phyloP scores from a whole-genome alignment of 2,329 filamentous ascomycete genomes.

The Colletotrichum cereale region DNA sequence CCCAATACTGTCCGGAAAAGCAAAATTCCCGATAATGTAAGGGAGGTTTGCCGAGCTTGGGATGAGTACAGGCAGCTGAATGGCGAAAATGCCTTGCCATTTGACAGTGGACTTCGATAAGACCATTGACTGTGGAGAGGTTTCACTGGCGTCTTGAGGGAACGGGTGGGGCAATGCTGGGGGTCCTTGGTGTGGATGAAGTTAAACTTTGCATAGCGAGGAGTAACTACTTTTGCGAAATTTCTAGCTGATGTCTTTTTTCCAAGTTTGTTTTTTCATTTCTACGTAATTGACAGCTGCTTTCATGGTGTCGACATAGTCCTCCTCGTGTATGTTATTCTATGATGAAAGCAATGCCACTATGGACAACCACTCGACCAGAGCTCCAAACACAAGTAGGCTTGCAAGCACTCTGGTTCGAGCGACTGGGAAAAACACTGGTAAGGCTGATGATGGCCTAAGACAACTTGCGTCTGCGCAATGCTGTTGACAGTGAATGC shows the following conservation, averaged over 20 bases:
- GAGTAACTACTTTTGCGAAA: not conserved
- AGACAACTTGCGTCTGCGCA: not conserved
- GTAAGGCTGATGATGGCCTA: not conserved
- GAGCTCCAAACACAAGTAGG: not conserved
- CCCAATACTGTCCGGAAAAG: slow-evolving; percentile 12
- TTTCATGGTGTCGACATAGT: fast-evolving
- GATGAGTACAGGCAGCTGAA: slow-evolving; percentile 4
- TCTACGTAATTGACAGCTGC: not conserved
- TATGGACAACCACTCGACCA: not conserved
- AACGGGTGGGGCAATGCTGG: no score
- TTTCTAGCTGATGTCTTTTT: not conserved
- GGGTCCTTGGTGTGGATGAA: not conserved
- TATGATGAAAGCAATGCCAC: not conserved
- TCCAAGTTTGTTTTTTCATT: not conserved
- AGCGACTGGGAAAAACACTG: not conserved
- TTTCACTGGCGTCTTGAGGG: not conserved
- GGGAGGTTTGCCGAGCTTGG: slow-evolving; percentile 30
- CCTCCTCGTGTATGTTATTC: no score
- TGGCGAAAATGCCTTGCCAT: slow-evolving; percentile 23
- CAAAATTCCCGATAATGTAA: slow-evolving; percentile 10
- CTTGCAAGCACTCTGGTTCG: not conserved
- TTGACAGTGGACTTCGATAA: slow-evolving; percentile 33
- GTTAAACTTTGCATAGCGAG: not conserved
- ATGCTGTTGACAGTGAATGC: not conserved
- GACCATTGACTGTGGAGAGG: not conserved